Evolutionary conservation across 192 early-diverging fungal species (phyloP), one percentile per base, ranked within the genome.

Genomic region (Pecoramyces ruminantium): DNA sequence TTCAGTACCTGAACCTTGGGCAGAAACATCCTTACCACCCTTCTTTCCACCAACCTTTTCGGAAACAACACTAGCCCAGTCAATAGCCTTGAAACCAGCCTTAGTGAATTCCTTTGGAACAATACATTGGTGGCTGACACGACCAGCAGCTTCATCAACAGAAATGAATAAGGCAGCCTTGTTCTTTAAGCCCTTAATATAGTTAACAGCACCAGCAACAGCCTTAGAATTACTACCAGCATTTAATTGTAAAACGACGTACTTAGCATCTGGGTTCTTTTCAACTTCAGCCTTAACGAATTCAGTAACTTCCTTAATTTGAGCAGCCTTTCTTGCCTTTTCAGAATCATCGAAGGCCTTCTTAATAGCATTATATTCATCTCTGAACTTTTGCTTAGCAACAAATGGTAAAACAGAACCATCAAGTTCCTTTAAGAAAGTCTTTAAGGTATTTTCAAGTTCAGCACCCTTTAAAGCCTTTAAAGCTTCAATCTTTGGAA

Each of bases 11-110:
- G 92, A 91, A 25, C 97, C 97, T 81, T 96, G 95, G 34, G 97
- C 97, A 81, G 94, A 83, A 79, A 96, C 95, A 77, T 96, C 95
- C 82, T 96, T 97, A 78, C 97, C 97, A 39, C 97, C 97, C 80
- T 92, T 92, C 86, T 95, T 95, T 80, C 97, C 97, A 30, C 94
- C 95, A 78, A 99, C 88, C 29, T 90, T 88, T 79, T 92, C 87
- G 29, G 90, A 84, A n/a, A 98, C 95, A 30, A 91, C 92, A 28
- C 89, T 88, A 25, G 95, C 94, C 97, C 97, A 99, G 29, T 94
- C 95, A 78, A 87, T 90, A 38, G 96, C 97, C 88, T 93, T 95
- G 79, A 99, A 86, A 3, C 94, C 95, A 81, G 92, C 91, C 12
- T 83, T 87, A 81, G 94, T 87, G 27, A 94, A 83, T 27, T 86